Evolutionary conservation across 306 rosid genomes (phyloP).

Genomic region (Lotus japonicus): DNA sequence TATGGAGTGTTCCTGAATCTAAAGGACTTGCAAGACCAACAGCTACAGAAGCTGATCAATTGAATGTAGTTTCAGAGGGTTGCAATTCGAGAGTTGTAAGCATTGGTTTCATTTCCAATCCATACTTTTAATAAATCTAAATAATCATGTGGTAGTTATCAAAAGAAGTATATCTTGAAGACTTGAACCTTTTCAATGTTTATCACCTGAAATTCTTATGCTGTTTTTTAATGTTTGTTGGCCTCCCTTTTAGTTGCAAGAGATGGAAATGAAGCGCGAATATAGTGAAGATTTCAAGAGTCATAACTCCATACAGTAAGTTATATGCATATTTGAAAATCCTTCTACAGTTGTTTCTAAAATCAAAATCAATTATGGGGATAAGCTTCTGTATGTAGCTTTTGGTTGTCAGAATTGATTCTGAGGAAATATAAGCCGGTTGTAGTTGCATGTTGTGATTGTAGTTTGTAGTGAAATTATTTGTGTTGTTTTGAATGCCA

Average conservation of each 20-base stretch:
- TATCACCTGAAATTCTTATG: neutral
- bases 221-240: slow-evolving; percentile 17
- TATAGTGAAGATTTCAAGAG: slow-evolving; percentile 56
- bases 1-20: slow-evolving; percentile 80
- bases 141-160: too few relatives aligned
- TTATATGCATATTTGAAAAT: neutral
- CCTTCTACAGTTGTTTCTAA: too few relatives aligned
- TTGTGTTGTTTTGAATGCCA: neutral
- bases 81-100: slow-evolving; percentile 72
- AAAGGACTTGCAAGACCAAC: slow-evolving; percentile 50
- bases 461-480: neutral
- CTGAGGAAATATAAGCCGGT: too few relatives aligned
- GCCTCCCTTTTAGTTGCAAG: slow-evolving; percentile 52
- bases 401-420: too few relatives aligned
- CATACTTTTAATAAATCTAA: neutral
- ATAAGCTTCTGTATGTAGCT: too few relatives aligned
- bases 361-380: too few relatives aligned
- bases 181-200: neutral
- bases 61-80: slow-evolving; percentile 68
- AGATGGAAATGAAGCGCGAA: slow-evolving; percentile 62
- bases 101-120: neutral
- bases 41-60: slow-evolving; percentile 50
- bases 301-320: slow-evolving; percentile 78
- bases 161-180: neutral
- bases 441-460: neutral